phyloP scores from a whole-genome alignment of 495 filamentous ascomycete species.

The Diplogelasinospora grovesii region DNA sequence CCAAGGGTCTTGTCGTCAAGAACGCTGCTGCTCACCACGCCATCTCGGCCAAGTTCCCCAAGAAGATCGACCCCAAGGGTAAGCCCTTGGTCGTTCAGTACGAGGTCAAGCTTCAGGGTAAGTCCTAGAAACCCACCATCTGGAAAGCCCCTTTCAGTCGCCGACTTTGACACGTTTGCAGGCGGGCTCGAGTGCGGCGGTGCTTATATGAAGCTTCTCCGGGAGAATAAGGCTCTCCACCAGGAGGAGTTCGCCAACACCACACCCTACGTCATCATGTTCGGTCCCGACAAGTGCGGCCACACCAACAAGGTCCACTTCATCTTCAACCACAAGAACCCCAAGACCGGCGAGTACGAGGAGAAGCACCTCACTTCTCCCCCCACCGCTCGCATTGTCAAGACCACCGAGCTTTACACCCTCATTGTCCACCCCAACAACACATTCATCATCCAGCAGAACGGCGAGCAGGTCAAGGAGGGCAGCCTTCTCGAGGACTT shows the following conservation, averaged over 20 bases:
- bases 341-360: conserved; percentile 99
- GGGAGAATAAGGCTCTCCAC: conserved; percentile 95
- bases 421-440: conserved; percentile 94
- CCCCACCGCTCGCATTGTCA: conserved; percentile 78
- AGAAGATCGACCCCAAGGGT: conserved; percentile 93
- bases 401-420: conserved; percentile 90
- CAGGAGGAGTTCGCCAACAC: conserved; percentile 96
- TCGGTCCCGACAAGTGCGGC: conserved; percentile 99
- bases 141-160: not conserved
- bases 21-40: conserved; percentile 95
- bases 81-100: conserved; percentile 98
- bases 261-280: conserved; percentile 99
- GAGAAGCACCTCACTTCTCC: conserved; percentile 95
- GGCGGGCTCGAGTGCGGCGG: conserved; percentile 97
- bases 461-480: conserved; percentile 76
- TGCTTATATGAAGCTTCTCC: conserved; percentile 98
- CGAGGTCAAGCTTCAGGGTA: conserved; percentile 98
- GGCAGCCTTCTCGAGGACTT: conserved; percentile 96
- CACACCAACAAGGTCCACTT: conserved; percentile 99
- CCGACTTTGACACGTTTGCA: conserved; percentile 27
- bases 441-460: conserved; percentile 83
- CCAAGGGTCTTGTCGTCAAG: conserved; percentile 96
- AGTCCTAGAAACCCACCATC: too few species aligned
- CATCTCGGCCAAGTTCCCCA: conserved; percentile 97
- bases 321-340: conserved; percentile 99